These are phyloP conservation scores for Solanum sejunctum DNA, from an alignment of 257 asterid species.

Conservation along the genomic window DNA sequence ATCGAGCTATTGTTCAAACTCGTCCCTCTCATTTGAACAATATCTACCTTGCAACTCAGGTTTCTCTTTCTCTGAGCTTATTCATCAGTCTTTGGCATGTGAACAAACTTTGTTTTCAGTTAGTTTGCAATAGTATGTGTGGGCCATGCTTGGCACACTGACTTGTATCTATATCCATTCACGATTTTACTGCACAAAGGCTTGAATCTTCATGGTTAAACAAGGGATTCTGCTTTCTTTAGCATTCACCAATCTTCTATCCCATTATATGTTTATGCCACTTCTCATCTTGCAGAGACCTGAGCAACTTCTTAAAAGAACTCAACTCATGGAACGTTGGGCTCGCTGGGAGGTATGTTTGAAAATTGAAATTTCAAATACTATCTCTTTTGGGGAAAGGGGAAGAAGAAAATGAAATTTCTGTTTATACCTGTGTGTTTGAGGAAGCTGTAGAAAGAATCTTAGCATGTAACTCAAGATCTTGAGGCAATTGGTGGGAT, in stretches of 20 bases:
- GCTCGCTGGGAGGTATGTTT: constrained; percentile 93
- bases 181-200: neutral
- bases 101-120: neutral
- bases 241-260: neutral
- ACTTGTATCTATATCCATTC: neutral
- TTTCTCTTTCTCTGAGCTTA: constrained; percentile 15
- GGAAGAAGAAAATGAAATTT: neutral
- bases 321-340: constrained; percentile 99
- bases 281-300: constrained; percentile 61
- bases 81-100: constrained; percentile 8
- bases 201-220: neutral
- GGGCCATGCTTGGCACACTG: neutral
- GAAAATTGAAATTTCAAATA: neutral
- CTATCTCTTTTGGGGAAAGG: neutral
- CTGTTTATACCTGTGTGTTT: neutral
- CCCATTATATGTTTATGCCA: neutral
- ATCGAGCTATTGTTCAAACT: constrained; percentile 96
- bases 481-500: neutral
- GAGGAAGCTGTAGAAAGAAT: neutral
- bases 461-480: neutral
- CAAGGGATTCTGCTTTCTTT: neutral
- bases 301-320: constrained; percentile 83
- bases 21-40: constrained; percentile 93
- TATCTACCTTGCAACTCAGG: constrained; percentile 98
- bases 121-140: neutral